Percentiles rank a stretch among this genome's conserved stretches.
phyloP scores from a whole-genome alignment of 2,329 filamentous ascomycete genomes.

The Aureobasidium mangrovei region DNA sequence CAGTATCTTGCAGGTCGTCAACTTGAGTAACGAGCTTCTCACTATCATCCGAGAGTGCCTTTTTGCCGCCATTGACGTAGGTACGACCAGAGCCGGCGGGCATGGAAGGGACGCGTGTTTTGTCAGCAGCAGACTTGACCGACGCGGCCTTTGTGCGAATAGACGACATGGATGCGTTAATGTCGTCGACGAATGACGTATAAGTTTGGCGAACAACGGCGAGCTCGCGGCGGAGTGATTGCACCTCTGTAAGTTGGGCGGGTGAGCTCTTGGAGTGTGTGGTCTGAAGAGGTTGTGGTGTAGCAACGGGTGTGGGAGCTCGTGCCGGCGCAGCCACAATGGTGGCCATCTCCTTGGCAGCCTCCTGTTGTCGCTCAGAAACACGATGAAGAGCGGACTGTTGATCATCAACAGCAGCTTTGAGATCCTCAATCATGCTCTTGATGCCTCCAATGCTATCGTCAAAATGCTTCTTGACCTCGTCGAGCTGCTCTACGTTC shows the following conservation, averaged over 20 bases:
- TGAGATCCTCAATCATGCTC: conserved; percentile 76
- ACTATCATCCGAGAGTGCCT: conserved; percentile 75
- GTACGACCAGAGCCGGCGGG: conserved; percentile 72
- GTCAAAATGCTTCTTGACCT: conserved; percentile 93
- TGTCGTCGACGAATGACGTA: conserved; percentile 78
- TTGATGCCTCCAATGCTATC: conserved; percentile 77
- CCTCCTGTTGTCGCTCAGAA: conserved; percentile 82
- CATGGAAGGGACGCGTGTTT: conserved; percentile 60
- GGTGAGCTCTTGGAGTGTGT: conserved; percentile 33
- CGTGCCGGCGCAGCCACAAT: conserved; percentile 43
- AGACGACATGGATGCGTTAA: conserved; percentile 76
- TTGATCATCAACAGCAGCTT: conserved; percentile 75
- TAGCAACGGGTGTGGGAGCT: conserved; percentile 18
- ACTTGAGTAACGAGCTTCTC: conserved; percentile 86
- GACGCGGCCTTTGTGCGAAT: conserved; percentile 73
- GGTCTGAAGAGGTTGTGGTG: conserved; percentile 21
- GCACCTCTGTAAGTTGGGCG: conserved; percentile 66
- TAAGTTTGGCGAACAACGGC: conserved; percentile 91
- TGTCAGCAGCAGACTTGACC: conserved; percentile 67
- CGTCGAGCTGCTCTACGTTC: conserved; percentile 86
- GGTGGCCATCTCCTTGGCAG: conserved; percentile 75
- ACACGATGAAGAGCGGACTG: conserved; percentile 73
- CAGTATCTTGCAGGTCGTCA: conserved; percentile 92
- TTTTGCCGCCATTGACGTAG: conserved; percentile 81
- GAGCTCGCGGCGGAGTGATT: conserved; percentile 75